Evolutionary conservation across 192 early-diverging fungal species (phyloP), one percentile per base, ranked within the genome.

Genomic region (Mortierella alpina): DNA sequence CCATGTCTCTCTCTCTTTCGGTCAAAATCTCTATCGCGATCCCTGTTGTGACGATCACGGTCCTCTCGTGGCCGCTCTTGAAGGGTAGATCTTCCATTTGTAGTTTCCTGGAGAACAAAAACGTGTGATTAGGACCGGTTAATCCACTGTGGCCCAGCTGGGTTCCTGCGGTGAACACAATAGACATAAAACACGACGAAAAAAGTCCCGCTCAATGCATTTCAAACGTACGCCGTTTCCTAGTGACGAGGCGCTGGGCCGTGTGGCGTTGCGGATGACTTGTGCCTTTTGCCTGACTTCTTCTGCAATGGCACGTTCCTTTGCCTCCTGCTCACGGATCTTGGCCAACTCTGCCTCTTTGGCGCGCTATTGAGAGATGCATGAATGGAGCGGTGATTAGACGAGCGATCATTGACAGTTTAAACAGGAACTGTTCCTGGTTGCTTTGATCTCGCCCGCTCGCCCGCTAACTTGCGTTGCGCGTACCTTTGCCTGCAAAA

Each of bases 401-500:
- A 52, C n/a, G 5, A 50, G 22, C 7, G 42, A 20, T 40, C 11
- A 17, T 66, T 50, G 15, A 45, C 31, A 62, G 49, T 14, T 7
- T 17, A 57, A 58, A 45, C 15, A 61, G 40, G 31, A 2, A 18
- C 6, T 59, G 46, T 73, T 17, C 9, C 55, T 14, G 72, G 9
- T 14, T 9, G 10, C 20, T 31, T 42, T 31, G 52, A 50, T 20
- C 47, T 23, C 39, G 15, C 42, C 6, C 14, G 15, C 59, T 18
- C 18, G 11, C 46, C 1, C 1, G 41, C 39, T 49, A 6, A 1
- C 39, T 70, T 42, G n/a, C 17, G 2, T 50, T 46, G 45, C 31
- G 6, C 48, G 18, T 71, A 89, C 87, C 85, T 88, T 86, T 59
- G 85, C 75, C 12, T 68, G 57, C 41, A 86, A 74, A 11, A 98